Evolutionary conservation across 495 filamentous ascomycete genomes (phyloP).

Genomic region (Penicillium tannophilum): DNA sequence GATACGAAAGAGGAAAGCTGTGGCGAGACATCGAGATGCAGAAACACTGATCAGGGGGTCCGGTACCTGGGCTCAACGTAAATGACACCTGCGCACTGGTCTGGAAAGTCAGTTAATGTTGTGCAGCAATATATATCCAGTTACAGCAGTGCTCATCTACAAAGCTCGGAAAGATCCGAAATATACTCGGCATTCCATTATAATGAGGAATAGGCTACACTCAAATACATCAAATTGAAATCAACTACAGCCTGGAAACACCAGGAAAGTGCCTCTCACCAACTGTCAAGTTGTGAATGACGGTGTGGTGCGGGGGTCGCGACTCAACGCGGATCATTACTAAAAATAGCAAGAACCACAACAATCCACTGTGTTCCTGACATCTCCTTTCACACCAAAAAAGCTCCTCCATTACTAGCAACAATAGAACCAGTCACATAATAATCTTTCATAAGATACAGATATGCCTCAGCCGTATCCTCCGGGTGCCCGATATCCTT

Average conservation of each 20-base stretch:
- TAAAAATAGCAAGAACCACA: not conserved
- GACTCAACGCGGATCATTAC: not conserved
- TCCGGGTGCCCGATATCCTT: constrained; percentile 51
- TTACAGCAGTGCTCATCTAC: not conserved
- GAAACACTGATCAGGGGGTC: no score
- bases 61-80: no score
- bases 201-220: no score
- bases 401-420: constrained; percentile 39
- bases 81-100: no score
- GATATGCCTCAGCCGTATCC: constrained; percentile 66
- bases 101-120: no score
- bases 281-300: no score
- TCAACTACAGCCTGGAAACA: not conserved
- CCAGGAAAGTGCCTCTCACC: not conserved
- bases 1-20: not conserved
- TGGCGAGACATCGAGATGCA: not conserved
- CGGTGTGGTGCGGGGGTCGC: no score
- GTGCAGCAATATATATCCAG: not conserved
- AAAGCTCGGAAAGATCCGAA: no score
- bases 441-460: constrained; percentile 64
- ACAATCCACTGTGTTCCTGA: not conserved
- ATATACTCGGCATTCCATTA: no score
- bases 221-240: no score
- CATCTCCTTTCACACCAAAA: constrained; percentile 7
- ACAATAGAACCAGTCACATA: constrained; percentile 52